phyloP scores from a whole-genome alignment of 2,329 filamentous ascomycete genomes.

The Alternaria brassicae region DNA sequence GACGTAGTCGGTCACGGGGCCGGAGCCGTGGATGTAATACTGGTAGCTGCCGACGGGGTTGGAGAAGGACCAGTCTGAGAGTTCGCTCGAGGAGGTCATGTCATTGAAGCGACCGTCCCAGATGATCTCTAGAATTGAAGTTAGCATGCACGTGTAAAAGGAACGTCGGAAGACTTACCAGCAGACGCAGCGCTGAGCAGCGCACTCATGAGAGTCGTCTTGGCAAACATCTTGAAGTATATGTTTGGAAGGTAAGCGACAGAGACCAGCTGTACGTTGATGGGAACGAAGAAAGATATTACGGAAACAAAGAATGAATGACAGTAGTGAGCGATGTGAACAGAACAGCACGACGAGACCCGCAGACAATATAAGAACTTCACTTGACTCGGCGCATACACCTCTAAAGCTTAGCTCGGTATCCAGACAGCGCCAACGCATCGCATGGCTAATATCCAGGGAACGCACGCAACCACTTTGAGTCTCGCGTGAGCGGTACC shows the following conservation, averaged over 20 bases:
- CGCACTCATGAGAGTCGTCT: slow-evolving; percentile 41
- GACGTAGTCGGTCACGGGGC: slow-evolving; percentile 65
- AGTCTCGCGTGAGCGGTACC: slow-evolving; percentile 25
- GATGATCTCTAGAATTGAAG: slow-evolving; percentile 55
- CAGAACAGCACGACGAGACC: slow-evolving; percentile 16
- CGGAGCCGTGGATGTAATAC: slow-evolving; percentile 76
- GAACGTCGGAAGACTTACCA: too few relatives aligned
- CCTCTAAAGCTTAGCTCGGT: slow-evolving; percentile 3
- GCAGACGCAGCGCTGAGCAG: slow-evolving; percentile 44
- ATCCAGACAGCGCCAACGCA: not conserved
- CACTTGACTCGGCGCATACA: slow-evolving; percentile 16
- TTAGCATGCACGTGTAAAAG: too few relatives aligned
- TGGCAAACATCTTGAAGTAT: slow-evolving; percentile 41
- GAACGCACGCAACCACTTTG: slow-evolving; percentile 15
- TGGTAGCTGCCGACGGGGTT: slow-evolving; percentile 74
- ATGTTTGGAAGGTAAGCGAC: slow-evolving; percentile 22
- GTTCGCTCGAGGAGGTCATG: slow-evolving; percentile 61
- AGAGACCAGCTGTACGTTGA: slow-evolving; percentile 33
- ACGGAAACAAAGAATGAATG: slow-evolving; percentile 28
- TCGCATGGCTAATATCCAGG: slow-evolving; percentile 1
- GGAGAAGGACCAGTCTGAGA: slow-evolving; percentile 69
- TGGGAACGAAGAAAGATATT: slow-evolving; percentile 17
- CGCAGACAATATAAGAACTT: slow-evolving; percentile 9
- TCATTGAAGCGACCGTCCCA: slow-evolving; percentile 74
- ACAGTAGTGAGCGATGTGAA: slow-evolving; percentile 21